Conservation (phyloP, 345 rosid genomes). For the Hibiscus mutabilis region DNA sequence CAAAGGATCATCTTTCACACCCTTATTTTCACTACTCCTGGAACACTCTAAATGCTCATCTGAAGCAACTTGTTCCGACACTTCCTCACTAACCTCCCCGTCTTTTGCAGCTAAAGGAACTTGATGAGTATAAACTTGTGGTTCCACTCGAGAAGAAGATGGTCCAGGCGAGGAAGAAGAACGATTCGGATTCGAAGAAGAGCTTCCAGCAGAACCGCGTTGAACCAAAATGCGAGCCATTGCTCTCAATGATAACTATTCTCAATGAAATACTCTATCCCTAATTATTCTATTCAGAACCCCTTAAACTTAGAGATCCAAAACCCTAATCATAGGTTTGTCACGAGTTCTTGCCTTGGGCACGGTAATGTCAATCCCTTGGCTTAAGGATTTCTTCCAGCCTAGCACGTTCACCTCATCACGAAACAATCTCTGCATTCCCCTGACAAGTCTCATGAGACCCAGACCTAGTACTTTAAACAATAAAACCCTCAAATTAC, state of each 20-base stretch:
- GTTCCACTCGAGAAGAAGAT: constrained; percentile 58
- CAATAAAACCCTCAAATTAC: constrained; percentile 55
- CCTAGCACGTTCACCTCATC: constrained; percentile 57
- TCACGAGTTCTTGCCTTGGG: constrained; percentile 89
- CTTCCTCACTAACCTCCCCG: constrained; percentile 57
- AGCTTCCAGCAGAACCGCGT: constrained; percentile 59
- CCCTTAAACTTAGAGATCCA: constrained; percentile 29
- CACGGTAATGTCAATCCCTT: constrained; percentile 64
- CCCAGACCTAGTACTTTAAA: constrained; percentile 58
- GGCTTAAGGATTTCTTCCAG: constrained; percentile 82
- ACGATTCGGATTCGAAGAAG: constrained; percentile 69
- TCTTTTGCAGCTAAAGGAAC: constrained; percentile 38
- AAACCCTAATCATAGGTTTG: constrained; percentile 46
- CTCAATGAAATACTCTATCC: constrained; percentile 11
- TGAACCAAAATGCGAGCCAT: constrained; percentile 97
- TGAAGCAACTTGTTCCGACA: constrained; percentile 39
- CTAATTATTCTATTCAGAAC: constrained; percentile 14
- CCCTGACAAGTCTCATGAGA: constrained; percentile 98
- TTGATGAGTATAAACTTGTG: constrained; percentile 33
- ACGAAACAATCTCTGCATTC: constrained; percentile 86
- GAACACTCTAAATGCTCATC: constrained; percentile 43
- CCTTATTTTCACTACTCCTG: constrained; percentile 38
- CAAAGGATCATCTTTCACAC: constrained; percentile 40
- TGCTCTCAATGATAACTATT: constrained; percentile 6
- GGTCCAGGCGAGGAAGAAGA: constrained; percentile 46